Conservation (phyloP, 2,329 filamentous ascomycete species). For the Fusarium denticulatum region DNA sequence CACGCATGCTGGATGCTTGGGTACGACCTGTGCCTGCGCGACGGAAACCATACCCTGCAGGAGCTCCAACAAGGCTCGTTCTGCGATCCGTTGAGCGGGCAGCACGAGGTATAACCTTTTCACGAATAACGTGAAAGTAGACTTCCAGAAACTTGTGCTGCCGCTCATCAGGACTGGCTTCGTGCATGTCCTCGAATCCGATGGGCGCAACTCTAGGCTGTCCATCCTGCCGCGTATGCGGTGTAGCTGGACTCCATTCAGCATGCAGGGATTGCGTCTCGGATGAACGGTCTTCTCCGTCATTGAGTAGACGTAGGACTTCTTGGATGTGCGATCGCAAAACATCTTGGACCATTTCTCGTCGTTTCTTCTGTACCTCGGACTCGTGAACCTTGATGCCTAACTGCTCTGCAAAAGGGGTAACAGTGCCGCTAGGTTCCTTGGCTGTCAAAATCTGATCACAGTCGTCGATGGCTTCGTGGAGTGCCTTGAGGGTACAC, state of each 20-base stretch:
- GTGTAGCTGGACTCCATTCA: constrained; percentile 27
- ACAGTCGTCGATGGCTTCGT: constrained; percentile 53
- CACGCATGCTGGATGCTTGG: constrained; percentile 37
- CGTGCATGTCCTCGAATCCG: constrained; percentile 58
- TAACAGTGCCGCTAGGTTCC: constrained; percentile 25
- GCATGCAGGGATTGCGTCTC: constrained; percentile 39
- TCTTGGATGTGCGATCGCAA: constrained; percentile 61
- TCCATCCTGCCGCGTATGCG: constrained; percentile 4
- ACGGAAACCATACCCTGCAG: constrained; percentile 36
- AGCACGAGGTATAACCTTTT: constrained; percentile 51
- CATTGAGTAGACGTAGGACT: constrained; percentile 58
- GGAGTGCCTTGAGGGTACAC: constrained; percentile 51
- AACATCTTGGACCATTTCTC: constrained; percentile 56
- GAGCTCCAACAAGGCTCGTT: constrained; percentile 37
- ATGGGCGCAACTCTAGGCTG: constrained; percentile 25
- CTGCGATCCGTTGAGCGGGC: constrained; percentile 42
- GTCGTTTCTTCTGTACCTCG: constrained; percentile 41
- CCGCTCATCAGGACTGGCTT: constrained; percentile 58
- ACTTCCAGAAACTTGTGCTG: constrained; percentile 62
- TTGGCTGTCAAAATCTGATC: constrained; percentile 56
- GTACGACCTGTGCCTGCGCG: constrained; percentile 37
- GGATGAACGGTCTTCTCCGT: constrained; percentile 45
- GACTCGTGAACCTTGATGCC: constrained; percentile 3
- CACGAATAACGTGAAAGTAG: constrained; percentile 60
- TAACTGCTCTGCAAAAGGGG: constrained; percentile 10